Evolutionary conservation across 2,329 filamentous ascomycete species (phyloP).

Genomic region (Alternaria metachromatica): DNA sequence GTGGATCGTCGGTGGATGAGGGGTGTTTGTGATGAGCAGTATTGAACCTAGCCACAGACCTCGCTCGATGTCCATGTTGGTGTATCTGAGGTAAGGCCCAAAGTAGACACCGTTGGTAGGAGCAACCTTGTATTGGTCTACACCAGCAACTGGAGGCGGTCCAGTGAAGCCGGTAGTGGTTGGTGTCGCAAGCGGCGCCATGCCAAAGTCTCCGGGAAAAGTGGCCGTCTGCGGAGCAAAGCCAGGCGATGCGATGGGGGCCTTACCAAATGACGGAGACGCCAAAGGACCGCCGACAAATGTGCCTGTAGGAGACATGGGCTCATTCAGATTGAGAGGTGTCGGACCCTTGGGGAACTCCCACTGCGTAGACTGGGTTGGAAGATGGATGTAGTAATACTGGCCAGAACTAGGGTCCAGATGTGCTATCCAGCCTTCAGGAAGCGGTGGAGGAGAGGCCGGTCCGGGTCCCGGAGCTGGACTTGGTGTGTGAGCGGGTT

Average conservation of each 20-base stretch:
- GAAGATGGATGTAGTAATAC: constrained; percentile 98
- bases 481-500: constrained; percentile 48
- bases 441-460: constrained; percentile 86
- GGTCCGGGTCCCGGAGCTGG: constrained; percentile 64
- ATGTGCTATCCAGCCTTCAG: constrained; percentile 98
- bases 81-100: constrained; percentile 92
- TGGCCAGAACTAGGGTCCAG: constrained; percentile 94
- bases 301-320: constrained; percentile 77
- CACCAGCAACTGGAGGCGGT: constrained; percentile 84
- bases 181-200: constrained; percentile 75
- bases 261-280: constrained; percentile 61
- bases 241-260: constrained; percentile 77
- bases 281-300: constrained; percentile 49
- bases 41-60: constrained; percentile 94
- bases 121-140: constrained; percentile 91
- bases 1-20: constrained; percentile 94
- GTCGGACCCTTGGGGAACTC: constrained; percentile 97
- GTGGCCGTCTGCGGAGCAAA: constrained; percentile 83
- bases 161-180: constrained; percentile 84
- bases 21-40: constrained; percentile 86
- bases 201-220: constrained; percentile 85
- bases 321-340: constrained; percentile 82
- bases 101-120: constrained; percentile 98
- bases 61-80: constrained; percentile 94
- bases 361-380: constrained; percentile 96